Evolutionary conservation across 768 basidiomycete species (phyloP).

Genomic region (Rhodotorula toruloides): DNA sequence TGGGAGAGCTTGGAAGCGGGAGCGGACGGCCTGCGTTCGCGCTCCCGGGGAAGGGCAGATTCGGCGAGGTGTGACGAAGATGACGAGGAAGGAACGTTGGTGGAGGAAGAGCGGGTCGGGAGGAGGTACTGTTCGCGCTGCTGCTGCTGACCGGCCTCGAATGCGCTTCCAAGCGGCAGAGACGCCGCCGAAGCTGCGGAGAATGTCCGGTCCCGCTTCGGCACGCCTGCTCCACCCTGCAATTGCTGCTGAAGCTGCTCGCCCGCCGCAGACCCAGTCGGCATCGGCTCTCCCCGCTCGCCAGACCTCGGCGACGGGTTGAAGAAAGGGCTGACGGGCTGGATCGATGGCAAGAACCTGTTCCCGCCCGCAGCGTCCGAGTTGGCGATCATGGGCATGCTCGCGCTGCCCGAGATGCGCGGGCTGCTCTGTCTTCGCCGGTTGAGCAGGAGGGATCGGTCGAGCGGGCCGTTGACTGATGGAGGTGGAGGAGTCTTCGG

Average conservation of each 20-base stretch:
- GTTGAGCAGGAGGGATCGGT: too few species aligned
- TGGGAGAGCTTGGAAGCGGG: neutral
- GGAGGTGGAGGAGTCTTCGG: too few species aligned
- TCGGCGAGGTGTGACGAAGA: neutral
- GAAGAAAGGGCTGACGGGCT: slow-evolving; percentile 27
- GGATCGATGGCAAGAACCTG: slow-evolving; percentile 18
- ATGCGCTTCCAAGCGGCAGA: too few species aligned
- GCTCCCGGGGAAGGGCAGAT: neutral
- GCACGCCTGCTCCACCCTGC: neutral
- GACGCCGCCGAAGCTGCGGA: slow-evolving; percentile 16
- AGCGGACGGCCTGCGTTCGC: neutral
- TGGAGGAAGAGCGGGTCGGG: slow-evolving; percentile 2
- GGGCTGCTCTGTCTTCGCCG: slow-evolving; percentile 2
- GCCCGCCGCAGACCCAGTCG: neutral
- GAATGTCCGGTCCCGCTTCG: slow-evolving; percentile 14
- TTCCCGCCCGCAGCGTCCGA: neutral
- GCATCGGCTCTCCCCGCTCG: neutral
- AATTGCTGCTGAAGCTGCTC: slow-evolving; percentile 18
- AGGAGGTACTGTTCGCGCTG: neutral
- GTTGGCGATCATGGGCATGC: slow-evolving; percentile 27
- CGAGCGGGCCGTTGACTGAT: too few species aligned
- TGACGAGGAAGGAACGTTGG: neutral
- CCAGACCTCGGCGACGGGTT: neutral
- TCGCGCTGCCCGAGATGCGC: slow-evolving; percentile 19
- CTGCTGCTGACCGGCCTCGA: too few species aligned